Base-by-base conservation (phyloP, 2,329 filamentous ascomycete species). In the Graphiopsis chlorocephala region DNA sequence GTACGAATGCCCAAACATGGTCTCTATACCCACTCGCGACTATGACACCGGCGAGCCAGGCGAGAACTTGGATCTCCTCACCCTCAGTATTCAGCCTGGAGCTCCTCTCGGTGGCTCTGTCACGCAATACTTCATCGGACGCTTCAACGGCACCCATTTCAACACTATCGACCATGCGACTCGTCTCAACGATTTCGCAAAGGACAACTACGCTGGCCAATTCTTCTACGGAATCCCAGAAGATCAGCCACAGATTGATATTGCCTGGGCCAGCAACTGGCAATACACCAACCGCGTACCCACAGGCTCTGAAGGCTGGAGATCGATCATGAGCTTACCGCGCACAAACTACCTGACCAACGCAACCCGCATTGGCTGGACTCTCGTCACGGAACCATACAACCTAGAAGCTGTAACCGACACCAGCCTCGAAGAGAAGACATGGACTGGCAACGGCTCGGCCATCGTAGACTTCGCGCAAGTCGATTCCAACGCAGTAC, bases 81-180 rank as follows among this genome's bases (percentile, higher is more conserved):
- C 76, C 4, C 78, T 87, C 33, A 83, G 80, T n/a, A 81, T 86
- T 68, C 85, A 86, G 67, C 84, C 84, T 0, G 84, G 84, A 8
- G 83, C 82, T 0, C 84, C 84, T 0, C 74, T 82, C 0, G 84
- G 85, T 12, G 85, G 85, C 1, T 85, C 82, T 1, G 79, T 82
- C 25, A 80, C 79, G 1, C 74, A 86, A 72, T 87, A 86, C 70
- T 84, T 84, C 76, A 75, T 83, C 0, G 86, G 86, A 5, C 76
- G 72, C 1, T 88, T 88, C 77, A 86, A 89, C 67, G 86, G 86
- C 23, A 87, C 84, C 0, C 83, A 86, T 70, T 88, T 87, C 65
- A 73, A 70, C 20, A 71, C 80, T 2, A 71, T 78, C n/a, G 82
- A 83, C 66, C 68, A 66, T 4, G 66, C 67, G 1, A 60, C 69